Evolutionary conservation across 306 rosid genomes (phyloP).

Genomic region (Begonia peltatifolia): DNA sequence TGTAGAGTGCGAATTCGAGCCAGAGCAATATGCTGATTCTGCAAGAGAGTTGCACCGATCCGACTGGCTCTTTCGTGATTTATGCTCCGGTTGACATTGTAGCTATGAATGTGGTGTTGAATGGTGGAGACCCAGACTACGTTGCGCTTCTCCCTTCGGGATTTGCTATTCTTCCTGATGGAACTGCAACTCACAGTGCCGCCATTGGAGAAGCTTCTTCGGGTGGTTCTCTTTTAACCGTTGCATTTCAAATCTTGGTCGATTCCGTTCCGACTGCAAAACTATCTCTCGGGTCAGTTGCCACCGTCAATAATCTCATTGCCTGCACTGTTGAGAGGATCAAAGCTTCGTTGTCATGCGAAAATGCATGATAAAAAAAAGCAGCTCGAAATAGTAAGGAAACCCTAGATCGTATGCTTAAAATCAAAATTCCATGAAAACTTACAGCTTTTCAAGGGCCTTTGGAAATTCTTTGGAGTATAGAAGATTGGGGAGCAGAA

Average conservation of each 20-base stretch:
- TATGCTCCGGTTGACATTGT: slow-evolving; percentile 89
- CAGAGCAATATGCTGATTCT: slow-evolving; percentile 92
- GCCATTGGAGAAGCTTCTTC: slow-evolving; percentile 26
- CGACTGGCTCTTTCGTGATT: slow-evolving; percentile 67
- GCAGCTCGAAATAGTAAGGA: neutral
- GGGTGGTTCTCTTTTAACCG: slow-evolving; percentile 86
- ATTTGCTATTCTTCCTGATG: slow-evolving; percentile 88
- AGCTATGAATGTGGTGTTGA: slow-evolving; percentile 80
- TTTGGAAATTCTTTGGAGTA: slow-evolving; percentile 21
- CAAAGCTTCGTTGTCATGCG: slow-evolving; percentile 63
- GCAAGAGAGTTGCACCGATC: slow-evolving; percentile 83
- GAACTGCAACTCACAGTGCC: slow-evolving; percentile 23
- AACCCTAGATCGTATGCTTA: neutral
- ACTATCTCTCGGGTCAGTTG: slow-evolving; percentile 89
- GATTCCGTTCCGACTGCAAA: slow-evolving; percentile 89
- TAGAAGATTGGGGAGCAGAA: slow-evolving; percentile 14
- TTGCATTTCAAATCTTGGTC: slow-evolving; percentile 90
- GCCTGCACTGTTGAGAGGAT: slow-evolving; percentile 93
- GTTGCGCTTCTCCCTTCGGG: slow-evolving; percentile 97
- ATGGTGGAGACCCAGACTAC: slow-evolving; percentile 89
- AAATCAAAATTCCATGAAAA: neutral
- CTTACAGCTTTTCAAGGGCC: neutral
- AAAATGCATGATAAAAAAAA: slow-evolving; percentile 17
- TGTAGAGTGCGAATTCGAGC: slow-evolving; percentile 91
- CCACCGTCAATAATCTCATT: slow-evolving; percentile 84